phyloP scores from a whole-genome alignment of 441 rosid genomes.

The Macaranga tanarius region DNA sequence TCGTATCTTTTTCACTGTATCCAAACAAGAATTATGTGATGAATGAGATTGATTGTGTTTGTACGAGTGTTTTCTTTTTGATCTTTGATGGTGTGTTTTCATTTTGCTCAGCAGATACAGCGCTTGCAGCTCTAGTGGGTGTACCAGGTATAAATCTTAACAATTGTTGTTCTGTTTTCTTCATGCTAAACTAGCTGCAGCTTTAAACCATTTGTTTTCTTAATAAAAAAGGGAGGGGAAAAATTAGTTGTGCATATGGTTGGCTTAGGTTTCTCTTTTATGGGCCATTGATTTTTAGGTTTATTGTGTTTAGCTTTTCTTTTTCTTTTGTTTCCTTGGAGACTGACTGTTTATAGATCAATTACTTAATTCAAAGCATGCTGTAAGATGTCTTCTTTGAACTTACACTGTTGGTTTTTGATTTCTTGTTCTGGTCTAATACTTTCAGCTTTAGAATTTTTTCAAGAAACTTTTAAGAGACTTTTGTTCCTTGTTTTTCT shows the following conservation, averaged over 20 bases:
- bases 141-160: background rate
- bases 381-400: background rate
- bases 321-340: too few species aligned
- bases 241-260: too few species aligned
- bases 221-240: too few species aligned
- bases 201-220: too few species aligned
- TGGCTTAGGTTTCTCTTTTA: too few species aligned
- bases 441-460: background rate
- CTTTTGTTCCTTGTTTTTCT: background rate
- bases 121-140: background rate
- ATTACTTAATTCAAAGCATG: background rate
- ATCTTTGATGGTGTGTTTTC: slow-evolving; percentile 1
- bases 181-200: too few species aligned
- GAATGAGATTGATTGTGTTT: background rate
- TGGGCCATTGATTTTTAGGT: too few species aligned
- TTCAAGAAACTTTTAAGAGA: background rate
- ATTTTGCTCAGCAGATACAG: background rate
- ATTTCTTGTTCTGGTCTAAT: background rate
- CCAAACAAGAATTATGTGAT: background rate
- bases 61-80: background rate
- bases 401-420: background rate
- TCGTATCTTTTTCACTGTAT: slow-evolving; percentile 7
- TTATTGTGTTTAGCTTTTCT: too few species aligned
- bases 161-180: too few species aligned
- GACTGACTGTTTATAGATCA: background rate